These are phyloP conservation scores for Penicillium desertorum DNA, from an alignment of 495 filamentous ascomycete species.

Conservation along the genomic window DNA sequence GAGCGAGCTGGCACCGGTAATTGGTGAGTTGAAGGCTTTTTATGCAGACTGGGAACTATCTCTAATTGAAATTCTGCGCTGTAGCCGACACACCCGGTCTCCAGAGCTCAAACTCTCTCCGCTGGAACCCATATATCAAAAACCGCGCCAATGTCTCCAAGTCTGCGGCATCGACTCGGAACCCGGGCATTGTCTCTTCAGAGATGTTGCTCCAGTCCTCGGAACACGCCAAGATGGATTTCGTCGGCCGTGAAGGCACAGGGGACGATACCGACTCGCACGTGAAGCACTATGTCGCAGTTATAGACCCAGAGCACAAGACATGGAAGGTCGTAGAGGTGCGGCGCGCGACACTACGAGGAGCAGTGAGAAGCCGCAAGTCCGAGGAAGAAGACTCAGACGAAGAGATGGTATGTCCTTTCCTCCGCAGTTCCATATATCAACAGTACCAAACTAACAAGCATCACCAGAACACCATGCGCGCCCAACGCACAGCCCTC, in stretches of 20 bases:
- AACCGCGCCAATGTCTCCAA: conserved; percentile 40
- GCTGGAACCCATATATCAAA: conserved; percentile 65
- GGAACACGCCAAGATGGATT: conserved; percentile 75
- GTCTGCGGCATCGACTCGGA: conserved; percentile 39
- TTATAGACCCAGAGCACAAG: conserved; percentile 73
- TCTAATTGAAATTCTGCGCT: conserved; percentile 13
- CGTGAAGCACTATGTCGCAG: conserved; percentile 81
- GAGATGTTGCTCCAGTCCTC: conserved; percentile 80
- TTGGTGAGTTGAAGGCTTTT: conserved; percentile 33
- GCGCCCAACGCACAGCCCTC: conserved; percentile 64
- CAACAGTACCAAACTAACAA: conserved; percentile 2
- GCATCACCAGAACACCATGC: conserved; percentile 48
- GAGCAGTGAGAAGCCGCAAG: conserved; percentile 56
- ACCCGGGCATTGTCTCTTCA: conserved; percentile 43
- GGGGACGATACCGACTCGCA: conserved; percentile 58
- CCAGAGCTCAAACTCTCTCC: conserved; percentile 51
- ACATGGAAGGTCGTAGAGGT: conserved; percentile 74
- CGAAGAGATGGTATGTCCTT: conserved; percentile 35
- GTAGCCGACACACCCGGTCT: conserved; percentile 70
- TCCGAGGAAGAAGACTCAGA: conserved; percentile 43
- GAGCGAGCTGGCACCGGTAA: conserved; percentile 61
- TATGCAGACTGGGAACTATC: background rate
- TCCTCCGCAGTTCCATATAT: background rate
- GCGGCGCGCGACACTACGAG: conserved; percentile 70
- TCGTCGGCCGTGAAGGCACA: conserved; percentile 71